These are phyloP conservation scores for Mangifera indica DNA, from an alignment of 345 rosid genomes.

Conservation along the genomic window DNA sequence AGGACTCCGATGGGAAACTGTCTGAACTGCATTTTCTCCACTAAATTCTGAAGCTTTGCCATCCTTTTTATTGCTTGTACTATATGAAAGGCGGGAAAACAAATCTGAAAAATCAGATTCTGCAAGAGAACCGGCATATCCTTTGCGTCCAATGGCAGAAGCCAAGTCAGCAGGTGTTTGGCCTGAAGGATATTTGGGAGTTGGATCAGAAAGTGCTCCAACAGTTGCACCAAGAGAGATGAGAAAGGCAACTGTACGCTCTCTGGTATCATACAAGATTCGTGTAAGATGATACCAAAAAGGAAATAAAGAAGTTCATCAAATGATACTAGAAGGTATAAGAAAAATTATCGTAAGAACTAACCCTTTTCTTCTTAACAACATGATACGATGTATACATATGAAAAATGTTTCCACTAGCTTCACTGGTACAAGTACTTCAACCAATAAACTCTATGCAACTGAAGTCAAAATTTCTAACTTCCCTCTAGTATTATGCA, in stretches of 20 bases:
- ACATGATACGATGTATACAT: background rate
- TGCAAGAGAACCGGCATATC: constrained; percentile 91
- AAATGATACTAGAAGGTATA: background rate
- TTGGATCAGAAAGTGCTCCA: constrained; percentile 79
- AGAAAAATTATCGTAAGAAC: background rate
- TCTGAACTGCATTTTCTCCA: constrained; percentile 20
- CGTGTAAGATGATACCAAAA: constrained; percentile 13
- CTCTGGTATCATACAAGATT: constrained; percentile 48
- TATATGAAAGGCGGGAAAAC: constrained; percentile 52
- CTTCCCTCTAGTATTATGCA: no score
- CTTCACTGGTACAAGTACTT: background rate
- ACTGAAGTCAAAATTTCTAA: no score
- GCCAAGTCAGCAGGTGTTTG: constrained; percentile 57
- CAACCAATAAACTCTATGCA: no score
- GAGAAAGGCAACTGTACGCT: constrained; percentile 70
- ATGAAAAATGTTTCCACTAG: background rate
- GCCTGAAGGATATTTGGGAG: constrained; percentile 59
- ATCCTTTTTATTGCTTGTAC: constrained; percentile 48
- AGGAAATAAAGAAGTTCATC: background rate
- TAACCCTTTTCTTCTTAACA: background rate
- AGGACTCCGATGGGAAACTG: constrained; percentile 36
- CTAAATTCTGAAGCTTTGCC: constrained; percentile 1
- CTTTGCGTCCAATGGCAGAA: constrained; percentile 66
- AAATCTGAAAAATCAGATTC: constrained; percentile 45
- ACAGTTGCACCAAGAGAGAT: constrained; percentile 77